Evolutionary conservation across 352 stramenopile genomes (phyloP).

Genomic region (Peronospora tabacina): DNA sequence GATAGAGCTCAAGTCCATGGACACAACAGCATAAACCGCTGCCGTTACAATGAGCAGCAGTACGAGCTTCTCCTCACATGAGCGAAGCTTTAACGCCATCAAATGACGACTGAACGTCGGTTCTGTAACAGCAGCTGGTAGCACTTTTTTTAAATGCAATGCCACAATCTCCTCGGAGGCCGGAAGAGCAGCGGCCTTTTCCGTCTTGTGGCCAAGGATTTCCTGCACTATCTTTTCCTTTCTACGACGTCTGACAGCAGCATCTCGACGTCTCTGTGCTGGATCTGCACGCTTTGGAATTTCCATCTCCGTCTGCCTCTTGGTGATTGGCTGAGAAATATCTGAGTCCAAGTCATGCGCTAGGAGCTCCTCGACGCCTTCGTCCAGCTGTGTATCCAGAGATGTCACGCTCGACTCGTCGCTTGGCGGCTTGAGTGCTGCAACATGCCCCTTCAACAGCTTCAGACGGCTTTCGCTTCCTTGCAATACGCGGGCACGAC

Average conservation of each 20-base stretch:
- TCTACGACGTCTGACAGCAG: conserved; percentile 44
- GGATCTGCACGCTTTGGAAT: conserved; percentile 50
- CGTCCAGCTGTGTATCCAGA: conserved; percentile 38
- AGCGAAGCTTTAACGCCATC: conserved; percentile 41
- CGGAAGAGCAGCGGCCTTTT: not conserved
- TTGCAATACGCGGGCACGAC: conserved; percentile 57
- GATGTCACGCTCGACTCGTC: conserved; percentile 10
- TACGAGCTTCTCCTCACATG: conserved; percentile 53
- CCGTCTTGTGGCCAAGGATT: conserved; percentile 25
- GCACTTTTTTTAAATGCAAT: not conserved
- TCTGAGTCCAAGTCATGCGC: conserved; percentile 1
- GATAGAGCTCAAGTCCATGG: conserved; percentile 44
- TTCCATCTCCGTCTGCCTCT: conserved; percentile 19
- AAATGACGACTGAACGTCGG: conserved; percentile 48
- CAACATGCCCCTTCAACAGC: conserved; percentile 57
- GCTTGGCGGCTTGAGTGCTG: conserved; percentile 37
- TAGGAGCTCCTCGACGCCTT: conserved; percentile 40
- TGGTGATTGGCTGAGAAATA: not conserved
- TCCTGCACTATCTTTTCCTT: conserved; percentile 56
- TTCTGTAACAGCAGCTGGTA: conserved; percentile 2
- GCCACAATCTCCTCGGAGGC: not conserved
- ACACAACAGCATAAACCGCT: conserved; percentile 42
- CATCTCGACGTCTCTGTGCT: conserved; percentile 59
- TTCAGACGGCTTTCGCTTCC: conserved; percentile 53
- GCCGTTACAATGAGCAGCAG: conserved; percentile 42